phyloP scores from a whole-genome alignment of 2,329 filamentous ascomycete species.

The Fusarium veterinarium region DNA sequence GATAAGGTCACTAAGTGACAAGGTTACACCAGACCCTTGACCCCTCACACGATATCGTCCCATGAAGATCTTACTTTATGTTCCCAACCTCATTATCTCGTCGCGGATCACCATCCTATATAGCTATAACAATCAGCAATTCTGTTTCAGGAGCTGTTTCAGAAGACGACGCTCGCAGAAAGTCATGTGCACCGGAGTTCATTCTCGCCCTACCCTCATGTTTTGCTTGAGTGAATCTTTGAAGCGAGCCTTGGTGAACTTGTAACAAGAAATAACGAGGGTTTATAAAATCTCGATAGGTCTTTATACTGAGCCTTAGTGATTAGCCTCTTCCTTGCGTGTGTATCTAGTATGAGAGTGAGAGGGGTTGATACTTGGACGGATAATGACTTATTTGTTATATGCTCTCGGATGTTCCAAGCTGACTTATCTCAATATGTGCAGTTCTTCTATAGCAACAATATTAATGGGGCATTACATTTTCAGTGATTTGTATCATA shows the following conservation, averaged over 20 bases:
- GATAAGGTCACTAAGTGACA: not conserved
- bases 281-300: not conserved
- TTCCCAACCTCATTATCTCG: not conserved
- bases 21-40: not conserved
- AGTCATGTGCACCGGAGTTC: not conserved
- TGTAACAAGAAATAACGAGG: not conserved
- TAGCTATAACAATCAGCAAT: not conserved
- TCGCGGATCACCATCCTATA: not conserved
- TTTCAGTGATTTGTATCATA: not conserved
- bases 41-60: slow-evolving; percentile 4
- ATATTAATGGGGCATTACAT: not conserved
- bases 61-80: not conserved
- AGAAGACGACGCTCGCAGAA: not conserved
- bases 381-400: not conserved
- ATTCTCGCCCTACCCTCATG: not conserved
- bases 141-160: not conserved
- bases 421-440: not conserved
- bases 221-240: not conserved
- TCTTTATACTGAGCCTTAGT: not conserved
- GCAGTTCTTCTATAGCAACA: not conserved
- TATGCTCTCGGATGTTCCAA: not conserved
- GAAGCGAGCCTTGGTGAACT: not conserved
- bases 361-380: not conserved
- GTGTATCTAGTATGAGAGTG: not conserved
- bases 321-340: not conserved